Evolutionary conservation across 2,329 filamentous ascomycete genomes (phyloP).

Genomic region (Talaromyces rugulosus): DNA sequence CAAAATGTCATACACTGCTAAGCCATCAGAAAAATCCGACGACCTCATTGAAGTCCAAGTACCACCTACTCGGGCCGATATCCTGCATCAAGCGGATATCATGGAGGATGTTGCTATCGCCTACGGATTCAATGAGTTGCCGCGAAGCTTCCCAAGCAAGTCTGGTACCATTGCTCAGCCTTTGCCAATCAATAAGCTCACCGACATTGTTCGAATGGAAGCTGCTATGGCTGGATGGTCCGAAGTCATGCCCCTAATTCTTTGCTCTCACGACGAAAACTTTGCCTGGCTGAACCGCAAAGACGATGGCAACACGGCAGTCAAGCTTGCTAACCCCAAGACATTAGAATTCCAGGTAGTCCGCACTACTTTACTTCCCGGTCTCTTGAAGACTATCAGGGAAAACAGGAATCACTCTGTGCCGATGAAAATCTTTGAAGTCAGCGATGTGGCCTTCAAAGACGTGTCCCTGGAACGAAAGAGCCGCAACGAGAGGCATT

Average conservation of each 20-base stretch:
- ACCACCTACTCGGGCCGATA: conserved; percentile 85
- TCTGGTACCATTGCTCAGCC: conserved; percentile 82
- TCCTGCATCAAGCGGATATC: conserved; percentile 93
- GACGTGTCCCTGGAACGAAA: conserved; percentile 76
- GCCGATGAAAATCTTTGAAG: conserved; percentile 90
- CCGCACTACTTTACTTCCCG: conserved; percentile 78
- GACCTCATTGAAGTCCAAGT: conserved; percentile 77
- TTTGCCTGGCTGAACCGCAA: conserved; percentile 90
- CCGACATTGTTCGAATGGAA: conserved; percentile 84
- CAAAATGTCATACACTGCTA: conserved; percentile 85
- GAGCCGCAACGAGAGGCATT: conserved; percentile 88
- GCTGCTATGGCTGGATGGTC: conserved; percentile 92
- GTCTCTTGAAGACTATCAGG: conserved; percentile 85
- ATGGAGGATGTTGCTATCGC: conserved; percentile 98
- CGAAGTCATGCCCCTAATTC: conserved; percentile 91
- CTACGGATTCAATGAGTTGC: conserved; percentile 96
- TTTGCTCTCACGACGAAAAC: conserved; percentile 98
- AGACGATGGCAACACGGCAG: conserved; percentile 77
- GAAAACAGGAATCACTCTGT: conserved; percentile 88
- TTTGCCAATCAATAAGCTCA: conserved; percentile 87
- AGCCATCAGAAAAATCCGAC: conserved; percentile 64
- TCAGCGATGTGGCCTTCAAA: conserved; percentile 88
- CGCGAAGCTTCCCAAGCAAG: conserved; percentile 79
- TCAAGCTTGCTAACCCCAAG: conserved; percentile 88
- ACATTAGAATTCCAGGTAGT: conserved; percentile 91